These are phyloP conservation scores for Apiospora aurea DNA, from an alignment of 2,329 filamentous ascomycete species.

Conservation along the genomic window DNA sequence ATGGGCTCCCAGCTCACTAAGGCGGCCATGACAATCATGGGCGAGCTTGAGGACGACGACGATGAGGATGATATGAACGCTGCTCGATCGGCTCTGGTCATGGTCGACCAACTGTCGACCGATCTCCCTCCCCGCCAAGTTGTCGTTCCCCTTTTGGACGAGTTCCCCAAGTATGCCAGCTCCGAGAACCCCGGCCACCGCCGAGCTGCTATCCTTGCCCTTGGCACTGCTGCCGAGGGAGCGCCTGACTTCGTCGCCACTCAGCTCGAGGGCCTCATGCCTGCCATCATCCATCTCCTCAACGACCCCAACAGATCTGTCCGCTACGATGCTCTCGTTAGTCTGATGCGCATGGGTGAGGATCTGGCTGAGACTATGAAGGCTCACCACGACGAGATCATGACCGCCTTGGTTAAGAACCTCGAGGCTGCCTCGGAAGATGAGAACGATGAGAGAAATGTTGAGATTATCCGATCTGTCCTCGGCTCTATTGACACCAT, in stretches of 20 bases:
- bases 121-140: constrained; percentile 93
- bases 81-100: constrained; percentile 80
- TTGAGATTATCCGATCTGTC: constrained; percentile 87
- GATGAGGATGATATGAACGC: constrained; percentile 85
- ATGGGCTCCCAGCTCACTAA: constrained; percentile 87
- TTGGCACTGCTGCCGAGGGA: constrained; percentile 95
- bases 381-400: constrained; percentile 83
- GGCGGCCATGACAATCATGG: constrained; percentile 87
- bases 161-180: constrained; percentile 82
- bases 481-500: constrained; percentile 92
- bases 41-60: constrained; percentile 82
- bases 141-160: constrained; percentile 87
- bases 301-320: constrained; percentile 86
- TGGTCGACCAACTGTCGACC: constrained; percentile 88
- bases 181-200: constrained; percentile 79
- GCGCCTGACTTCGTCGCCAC: constrained; percentile 97
- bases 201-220: constrained; percentile 87
- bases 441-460: constrained; percentile 74
- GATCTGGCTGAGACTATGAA: constrained; percentile 91
- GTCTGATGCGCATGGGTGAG: constrained; percentile 88
- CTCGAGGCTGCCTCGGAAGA: constrained; percentile 79
- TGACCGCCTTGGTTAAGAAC: constrained; percentile 87
- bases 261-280: constrained; percentile 86
- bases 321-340: constrained; percentile 84
- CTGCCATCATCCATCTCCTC: constrained; percentile 82